Evolutionary conservation across 345 rosid genomes (phyloP).

Genomic region (Geranium brycei): DNA sequence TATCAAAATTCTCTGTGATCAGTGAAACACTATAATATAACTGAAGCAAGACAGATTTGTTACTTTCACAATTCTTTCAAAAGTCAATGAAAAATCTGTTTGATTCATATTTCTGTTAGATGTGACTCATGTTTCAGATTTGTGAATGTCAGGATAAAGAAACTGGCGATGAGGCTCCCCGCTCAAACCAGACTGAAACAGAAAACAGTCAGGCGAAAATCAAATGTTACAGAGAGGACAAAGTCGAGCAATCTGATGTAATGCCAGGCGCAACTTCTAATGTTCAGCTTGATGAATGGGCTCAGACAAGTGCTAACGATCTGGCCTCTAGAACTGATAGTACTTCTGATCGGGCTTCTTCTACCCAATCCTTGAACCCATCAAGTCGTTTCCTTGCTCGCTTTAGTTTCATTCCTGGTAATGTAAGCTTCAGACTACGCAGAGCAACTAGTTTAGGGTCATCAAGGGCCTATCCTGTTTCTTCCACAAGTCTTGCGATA

Average conservation of each 20-base stretch:
- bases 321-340: conserved; percentile 26
- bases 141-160: conserved; percentile 29
- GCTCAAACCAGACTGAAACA: conserved; percentile 13
- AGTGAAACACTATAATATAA: no score
- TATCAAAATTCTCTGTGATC: no score
- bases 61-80: not conserved
- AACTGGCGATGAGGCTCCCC: conserved; percentile 18
- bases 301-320: conserved; percentile 22
- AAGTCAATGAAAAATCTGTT: not conserved
- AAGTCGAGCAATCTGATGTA: conserved; percentile 25
- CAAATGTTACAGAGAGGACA: conserved; percentile 29
- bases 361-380: conserved; percentile 24
- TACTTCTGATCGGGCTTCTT: conserved; percentile 41
- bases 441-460: conserved; percentile 76
- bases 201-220: conserved; percentile 26
- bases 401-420: conserved; percentile 75
- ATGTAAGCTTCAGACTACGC: conserved; percentile 58
- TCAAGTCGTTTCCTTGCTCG: conserved; percentile 58
- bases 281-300: conserved; percentile 38
- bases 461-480: conserved; percentile 39
- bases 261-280: conserved; percentile 25
- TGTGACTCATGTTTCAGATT: conserved; percentile 19
- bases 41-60: not conserved
- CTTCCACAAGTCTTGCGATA: conserved; percentile 27
- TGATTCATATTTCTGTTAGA: not conserved